Evolutionary conservation across 108 stramenopile genomes (phyloP).

Genomic region (Aurantiochytrium sp.): DNA sequence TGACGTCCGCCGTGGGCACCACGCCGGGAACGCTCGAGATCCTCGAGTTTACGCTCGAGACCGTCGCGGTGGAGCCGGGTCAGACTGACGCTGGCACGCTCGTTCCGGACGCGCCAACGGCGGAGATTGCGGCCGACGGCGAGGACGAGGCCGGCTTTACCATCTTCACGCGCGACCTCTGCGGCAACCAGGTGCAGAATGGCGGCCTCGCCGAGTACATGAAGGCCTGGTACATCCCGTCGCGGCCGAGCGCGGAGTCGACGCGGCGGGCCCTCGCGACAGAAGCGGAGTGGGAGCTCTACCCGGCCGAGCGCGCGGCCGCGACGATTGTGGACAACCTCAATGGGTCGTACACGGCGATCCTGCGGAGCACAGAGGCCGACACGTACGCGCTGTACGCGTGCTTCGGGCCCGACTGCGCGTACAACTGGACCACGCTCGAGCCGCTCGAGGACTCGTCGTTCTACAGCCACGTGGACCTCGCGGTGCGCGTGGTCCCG

Average conservation of each 20-base stretch:
- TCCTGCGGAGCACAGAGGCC: neutral
- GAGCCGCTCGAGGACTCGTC: neutral
- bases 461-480: conserved; percentile 1
- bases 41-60: neutral
- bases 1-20: neutral
- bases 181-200: neutral
- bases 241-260: neutral
- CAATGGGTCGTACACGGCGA: neutral
- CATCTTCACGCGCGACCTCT: neutral
- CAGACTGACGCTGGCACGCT: neutral
- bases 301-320: neutral
- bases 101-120: neutral
- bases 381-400: neutral
- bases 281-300: neutral
- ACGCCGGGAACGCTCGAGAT: neutral
- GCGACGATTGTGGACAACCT: neutral
- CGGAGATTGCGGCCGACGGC: neutral
- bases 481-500: neutral
- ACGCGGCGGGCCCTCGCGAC: neutral
- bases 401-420: neutral
- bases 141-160: neutral
- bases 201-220: neutral
- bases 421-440: neutral
- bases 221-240: neutral
- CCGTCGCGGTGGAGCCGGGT: neutral